Conservation (phyloP, 2,329 filamentous ascomycete genomes). For the Elsinoe fawcettii region DNA sequence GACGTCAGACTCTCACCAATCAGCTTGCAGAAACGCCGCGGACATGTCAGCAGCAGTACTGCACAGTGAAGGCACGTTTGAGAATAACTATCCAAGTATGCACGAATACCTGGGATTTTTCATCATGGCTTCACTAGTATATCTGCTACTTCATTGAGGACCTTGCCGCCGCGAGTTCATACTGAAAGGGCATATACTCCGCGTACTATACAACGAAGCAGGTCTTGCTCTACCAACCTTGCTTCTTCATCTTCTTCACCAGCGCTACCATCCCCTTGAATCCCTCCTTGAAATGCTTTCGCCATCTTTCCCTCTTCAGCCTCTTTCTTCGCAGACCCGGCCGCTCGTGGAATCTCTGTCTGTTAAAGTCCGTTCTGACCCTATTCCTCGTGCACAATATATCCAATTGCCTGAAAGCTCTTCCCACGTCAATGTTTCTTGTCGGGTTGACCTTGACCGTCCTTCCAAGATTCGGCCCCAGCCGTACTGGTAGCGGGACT, state of each 20-base stretch:
- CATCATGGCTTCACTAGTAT: too few species aligned
- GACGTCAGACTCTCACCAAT: slow-evolving; percentile 6
- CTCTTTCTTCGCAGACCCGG: slow-evolving; percentile 70
- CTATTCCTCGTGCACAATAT: slow-evolving; percentile 46
- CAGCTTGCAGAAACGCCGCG: slow-evolving; percentile 10
- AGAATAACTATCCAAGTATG: not conserved
- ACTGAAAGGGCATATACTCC: too few species aligned
- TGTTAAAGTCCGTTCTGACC: slow-evolving; percentile 47
- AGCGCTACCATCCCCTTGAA: slow-evolving; percentile 71
- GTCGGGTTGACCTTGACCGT: slow-evolving; percentile 31
- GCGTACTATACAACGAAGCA: not conserved
- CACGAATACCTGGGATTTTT: too few species aligned
- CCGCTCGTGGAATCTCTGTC: slow-evolving; percentile 67
- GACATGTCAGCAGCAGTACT: slow-evolving; percentile 5
- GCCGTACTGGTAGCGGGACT: slow-evolving; percentile 22
- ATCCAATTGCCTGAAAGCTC: slow-evolving; percentile 41
- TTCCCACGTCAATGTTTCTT: slow-evolving; percentile 39
- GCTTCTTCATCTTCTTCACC: slow-evolving; percentile 62
- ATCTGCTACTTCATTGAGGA: too few species aligned
- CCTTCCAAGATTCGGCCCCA: slow-evolving; percentile 36
- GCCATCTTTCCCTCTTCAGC: slow-evolving; percentile 71
- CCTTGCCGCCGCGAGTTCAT: too few species aligned
- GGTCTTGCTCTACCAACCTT: slow-evolving; percentile 59
- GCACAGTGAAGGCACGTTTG: too few species aligned
- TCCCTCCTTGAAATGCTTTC: slow-evolving; percentile 65